These are phyloP conservation scores for Apiotrichum mycotoxinovorans DNA, from an alignment of 1,284 basidiomycete species.

Conservation along the genomic window DNA sequence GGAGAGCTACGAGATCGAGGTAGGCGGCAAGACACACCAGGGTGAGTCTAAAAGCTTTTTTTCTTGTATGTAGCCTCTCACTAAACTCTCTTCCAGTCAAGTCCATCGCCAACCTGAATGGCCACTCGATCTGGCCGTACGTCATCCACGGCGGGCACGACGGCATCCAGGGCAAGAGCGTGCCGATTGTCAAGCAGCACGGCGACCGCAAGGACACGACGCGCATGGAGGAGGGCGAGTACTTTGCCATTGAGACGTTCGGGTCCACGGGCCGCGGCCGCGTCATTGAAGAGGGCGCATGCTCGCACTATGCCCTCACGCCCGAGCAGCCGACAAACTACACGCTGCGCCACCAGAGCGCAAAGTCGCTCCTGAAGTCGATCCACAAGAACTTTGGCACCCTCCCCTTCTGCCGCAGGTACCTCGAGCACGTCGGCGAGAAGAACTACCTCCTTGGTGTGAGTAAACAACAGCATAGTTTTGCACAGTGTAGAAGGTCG, in stretches of 20 bases:
- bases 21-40: slow-evolving; percentile 76
- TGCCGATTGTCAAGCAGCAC: slow-evolving; percentile 82
- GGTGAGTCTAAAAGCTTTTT: too few species aligned
- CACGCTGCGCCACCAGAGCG: slow-evolving; percentile 63
- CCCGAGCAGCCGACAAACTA: slow-evolving; percentile 37
- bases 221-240: slow-evolving; percentile 99
- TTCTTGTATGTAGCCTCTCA: too few species aligned
- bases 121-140: slow-evolving; percentile 85
- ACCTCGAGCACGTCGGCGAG: slow-evolving; percentile 90
- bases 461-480: too few species aligned
- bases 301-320: slow-evolving; percentile 78
- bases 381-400: slow-evolving; percentile 95
- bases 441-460: slow-evolving; percentile 90
- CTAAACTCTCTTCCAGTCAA: slow-evolving; percentile 62
- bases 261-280: slow-evolving; percentile 92
- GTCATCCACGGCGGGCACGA: slow-evolving; percentile 69
- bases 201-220: slow-evolving; percentile 61
- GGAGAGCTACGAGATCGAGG: slow-evolving; percentile 97
- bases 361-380: slow-evolving; percentile 77
- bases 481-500: too few species aligned
- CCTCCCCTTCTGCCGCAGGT: slow-evolving; percentile 90
- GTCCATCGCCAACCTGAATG: slow-evolving; percentile 83
- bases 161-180: slow-evolving; percentile 63
- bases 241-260: slow-evolving; percentile 99
- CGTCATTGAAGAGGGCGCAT: slow-evolving; percentile 89